Conservation (phyloP, 2,329 filamentous ascomycete species). For the Penicillium sumatraense region DNA sequence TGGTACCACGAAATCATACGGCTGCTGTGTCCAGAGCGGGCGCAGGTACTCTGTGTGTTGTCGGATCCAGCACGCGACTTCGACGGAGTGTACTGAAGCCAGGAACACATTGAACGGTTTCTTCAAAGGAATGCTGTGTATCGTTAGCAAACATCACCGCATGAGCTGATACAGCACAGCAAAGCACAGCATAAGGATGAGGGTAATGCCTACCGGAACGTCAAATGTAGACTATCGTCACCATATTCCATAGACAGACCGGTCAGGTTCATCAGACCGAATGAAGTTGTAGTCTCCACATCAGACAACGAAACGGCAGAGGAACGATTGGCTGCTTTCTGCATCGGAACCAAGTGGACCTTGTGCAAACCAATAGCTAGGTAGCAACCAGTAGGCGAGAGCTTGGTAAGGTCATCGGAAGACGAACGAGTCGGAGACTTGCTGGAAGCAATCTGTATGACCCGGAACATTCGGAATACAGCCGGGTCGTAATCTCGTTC, state of each 20-base stretch:
- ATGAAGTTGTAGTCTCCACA: slow-evolving; percentile 57
- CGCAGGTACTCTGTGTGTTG: slow-evolving; percentile 66
- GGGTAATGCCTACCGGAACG: slow-evolving; percentile 56
- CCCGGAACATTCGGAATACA: slow-evolving; percentile 70
- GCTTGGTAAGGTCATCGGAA: slow-evolving; percentile 68
- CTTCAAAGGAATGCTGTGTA: slow-evolving; percentile 57
- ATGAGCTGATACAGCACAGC: too few species aligned
- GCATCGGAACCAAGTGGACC: slow-evolving; percentile 69
- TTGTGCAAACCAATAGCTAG: slow-evolving; percentile 72
- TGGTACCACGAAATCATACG: slow-evolving; percentile 67
- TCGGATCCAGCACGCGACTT: slow-evolving; percentile 67
- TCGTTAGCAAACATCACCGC: slow-evolving; percentile 8
- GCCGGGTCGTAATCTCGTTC: slow-evolving; percentile 71
- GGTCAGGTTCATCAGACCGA: slow-evolving; percentile 67
- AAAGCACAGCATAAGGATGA: too few species aligned
- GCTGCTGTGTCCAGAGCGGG: slow-evolving; percentile 67
- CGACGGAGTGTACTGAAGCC: slow-evolving; percentile 66
- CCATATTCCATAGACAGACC: slow-evolving; percentile 62
- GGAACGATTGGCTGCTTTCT: slow-evolving; percentile 59
- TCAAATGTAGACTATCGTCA: slow-evolving; percentile 70
- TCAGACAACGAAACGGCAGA: slow-evolving; percentile 60
- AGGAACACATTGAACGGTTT: slow-evolving; percentile 62
- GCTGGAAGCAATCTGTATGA: slow-evolving; percentile 65
- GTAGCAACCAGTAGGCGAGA: slow-evolving; percentile 68
- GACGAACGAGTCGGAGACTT: slow-evolving; percentile 63